These are phyloP conservation scores for Erigeron philadelphicus DNA, from an alignment of 140 eudicot genomes.

Conservation along the genomic window DNA sequence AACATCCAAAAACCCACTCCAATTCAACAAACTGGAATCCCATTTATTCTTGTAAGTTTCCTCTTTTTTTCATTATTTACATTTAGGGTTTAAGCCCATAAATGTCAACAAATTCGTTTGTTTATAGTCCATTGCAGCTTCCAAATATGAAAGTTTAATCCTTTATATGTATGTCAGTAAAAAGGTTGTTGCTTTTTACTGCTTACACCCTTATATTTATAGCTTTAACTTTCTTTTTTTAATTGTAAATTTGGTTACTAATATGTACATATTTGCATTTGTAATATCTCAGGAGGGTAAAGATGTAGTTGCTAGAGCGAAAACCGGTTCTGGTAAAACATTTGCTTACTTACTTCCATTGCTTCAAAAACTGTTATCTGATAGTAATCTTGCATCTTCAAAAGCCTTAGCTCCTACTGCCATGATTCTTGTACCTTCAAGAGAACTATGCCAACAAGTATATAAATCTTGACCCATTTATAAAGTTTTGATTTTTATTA, in stretches of 20 bases:
- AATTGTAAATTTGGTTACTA: background rate
- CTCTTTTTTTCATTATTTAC: background rate
- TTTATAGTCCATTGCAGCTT: too few species aligned
- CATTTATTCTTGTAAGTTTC: constrained; percentile 59
- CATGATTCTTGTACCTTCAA: constrained; percentile 70
- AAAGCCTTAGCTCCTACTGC: constrained; percentile 53
- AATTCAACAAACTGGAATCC: constrained; percentile 75
- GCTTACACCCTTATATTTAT: too few species aligned
- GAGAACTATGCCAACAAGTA: constrained; percentile 89
- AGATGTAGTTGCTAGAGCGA: constrained; percentile 91
- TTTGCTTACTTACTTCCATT: constrained; percentile 90
- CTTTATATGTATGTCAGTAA: too few species aligned
- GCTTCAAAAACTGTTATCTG: constrained; percentile 74
- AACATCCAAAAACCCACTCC: constrained; percentile 71
- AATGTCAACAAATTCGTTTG: too few species aligned
- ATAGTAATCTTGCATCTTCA: constrained; percentile 24
- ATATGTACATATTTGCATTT: background rate
- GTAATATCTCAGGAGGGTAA: constrained; percentile 53
- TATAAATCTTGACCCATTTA: background rate
- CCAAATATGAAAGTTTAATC: too few species aligned
- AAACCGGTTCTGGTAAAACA: constrained; percentile 96
- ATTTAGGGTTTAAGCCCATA: too few species aligned
- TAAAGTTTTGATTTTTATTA: background rate
- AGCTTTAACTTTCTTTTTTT: background rate
- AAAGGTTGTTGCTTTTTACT: too few species aligned